These are phyloP conservation scores for Casaregolazyma lundiana DNA, from an alignment of 1,139 yeast species.

Conservation along the genomic window DNA sequence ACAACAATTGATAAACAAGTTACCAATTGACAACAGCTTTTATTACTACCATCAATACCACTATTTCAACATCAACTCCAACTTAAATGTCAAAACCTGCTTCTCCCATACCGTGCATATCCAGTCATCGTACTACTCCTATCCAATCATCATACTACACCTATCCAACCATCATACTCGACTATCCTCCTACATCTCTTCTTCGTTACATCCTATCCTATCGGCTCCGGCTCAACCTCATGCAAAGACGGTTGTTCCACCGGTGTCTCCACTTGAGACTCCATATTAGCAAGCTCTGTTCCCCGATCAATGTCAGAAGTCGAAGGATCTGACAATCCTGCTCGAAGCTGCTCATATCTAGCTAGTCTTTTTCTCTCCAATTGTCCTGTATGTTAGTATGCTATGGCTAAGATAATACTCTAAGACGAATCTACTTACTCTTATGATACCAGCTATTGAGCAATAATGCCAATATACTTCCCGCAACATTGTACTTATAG, in stretches of 20 bases:
- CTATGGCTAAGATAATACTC: background rate
- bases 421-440: conserved; percentile 20
- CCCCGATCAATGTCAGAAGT: conserved; percentile 4
- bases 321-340: conserved; percentile 10
- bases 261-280: conserved; percentile 12
- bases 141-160: background rate
- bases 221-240: conserved; percentile 23
- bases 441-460: conserved; percentile 36
- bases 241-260: conserved; percentile 11
- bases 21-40: too few relatives aligned
- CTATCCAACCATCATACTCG: background rate
- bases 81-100: too few relatives aligned
- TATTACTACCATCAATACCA: too few relatives aligned
- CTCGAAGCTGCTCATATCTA: conserved; percentile 29
- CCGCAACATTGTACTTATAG: conserved; percentile 32
- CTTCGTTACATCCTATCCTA: conserved; percentile 3
- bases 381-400: conserved; percentile 16
- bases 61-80: too few relatives aligned
- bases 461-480: conserved; percentile 32
- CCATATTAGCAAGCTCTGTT: conserved; percentile 15
- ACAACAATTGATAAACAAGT: too few relatives aligned
- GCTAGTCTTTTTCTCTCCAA: conserved; percentile 30
- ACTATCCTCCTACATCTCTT: background rate
- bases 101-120: too few relatives aligned
- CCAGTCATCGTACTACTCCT: background rate